Evolutionary conservation across 2,329 filamentous ascomycete genomes (phyloP).

Genomic region (Pseudopithomyces maydicus): DNA sequence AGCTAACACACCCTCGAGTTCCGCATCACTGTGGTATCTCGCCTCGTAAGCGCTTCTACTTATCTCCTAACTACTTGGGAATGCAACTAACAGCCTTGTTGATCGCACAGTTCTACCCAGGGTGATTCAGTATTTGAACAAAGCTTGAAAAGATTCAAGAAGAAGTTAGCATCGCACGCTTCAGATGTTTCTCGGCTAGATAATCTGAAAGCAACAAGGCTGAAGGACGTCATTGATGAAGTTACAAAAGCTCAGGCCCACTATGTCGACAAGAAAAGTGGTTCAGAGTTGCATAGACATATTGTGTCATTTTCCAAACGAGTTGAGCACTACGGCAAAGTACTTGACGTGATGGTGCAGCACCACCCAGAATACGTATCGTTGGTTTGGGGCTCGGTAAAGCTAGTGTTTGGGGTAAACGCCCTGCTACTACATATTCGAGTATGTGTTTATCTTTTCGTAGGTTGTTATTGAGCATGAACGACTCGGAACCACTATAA

Average conservation of each 20-base stretch:
- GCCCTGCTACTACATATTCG: not conserved
- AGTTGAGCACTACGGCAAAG: slow-evolving; percentile 20
- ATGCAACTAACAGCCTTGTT: not conserved
- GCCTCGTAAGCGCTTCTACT: not conserved
- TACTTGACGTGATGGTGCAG: slow-evolving; percentile 31
- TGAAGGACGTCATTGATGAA: slow-evolving; percentile 14
- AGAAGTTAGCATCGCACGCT: slow-evolving; percentile 6
- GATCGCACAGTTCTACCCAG: not conserved
- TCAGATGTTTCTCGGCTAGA: slow-evolving; percentile 7
- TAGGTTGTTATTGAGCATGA: slow-evolving; percentile 16
- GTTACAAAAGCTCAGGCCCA: slow-evolving; percentile 7
- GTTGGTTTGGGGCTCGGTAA: slow-evolving; percentile 33
- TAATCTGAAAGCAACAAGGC: slow-evolving; percentile 6
- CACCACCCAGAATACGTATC: slow-evolving; percentile 38
- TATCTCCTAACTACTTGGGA: not conserved
- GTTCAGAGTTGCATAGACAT: slow-evolving; percentile 4
- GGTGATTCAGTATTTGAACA: slow-evolving; percentile 8
- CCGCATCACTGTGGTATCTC: slow-evolving; percentile 2
- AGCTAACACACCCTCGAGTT: not conserved
- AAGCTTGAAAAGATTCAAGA: slow-evolving; percentile 7
- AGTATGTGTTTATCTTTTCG: not conserved
- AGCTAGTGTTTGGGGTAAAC: slow-evolving; percentile 26
- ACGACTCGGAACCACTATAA: slow-evolving; percentile 9
- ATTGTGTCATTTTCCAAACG: slow-evolving; percentile 13
- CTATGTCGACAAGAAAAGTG: slow-evolving; percentile 4